Evolutionary conservation across 169 alveolate genomes (phyloP), one percentile per base, ranked within the genome.

Genomic region (Cryptosporidium baileyi): DNA sequence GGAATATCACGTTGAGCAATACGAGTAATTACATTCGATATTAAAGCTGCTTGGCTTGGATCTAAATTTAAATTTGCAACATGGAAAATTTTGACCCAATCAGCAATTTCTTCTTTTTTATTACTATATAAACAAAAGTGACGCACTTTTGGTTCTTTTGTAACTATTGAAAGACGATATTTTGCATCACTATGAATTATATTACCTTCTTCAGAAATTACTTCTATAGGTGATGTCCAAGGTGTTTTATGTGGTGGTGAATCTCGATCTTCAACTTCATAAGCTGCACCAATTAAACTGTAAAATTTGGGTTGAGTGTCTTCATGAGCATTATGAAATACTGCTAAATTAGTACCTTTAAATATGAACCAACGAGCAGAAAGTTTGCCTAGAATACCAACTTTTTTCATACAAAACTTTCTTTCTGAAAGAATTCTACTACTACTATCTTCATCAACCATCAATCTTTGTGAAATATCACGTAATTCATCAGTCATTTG

Each of bases 1-100:
- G 85, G 85, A 2, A 74, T 51, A 51, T 74, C 85, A 52, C 85
- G 49, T 43, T 74, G 85, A 17, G 85, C 85, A 57, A 74, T 74
- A 26, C 85, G 52, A n/a, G 85, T 74, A 57, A 74, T 74, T 9
- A 74, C 85, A 54, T 74, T 74, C 26, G 85, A 74, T 52, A 74
- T 74, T 1, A 74, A 19, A 38, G 85, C 85, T 74, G 85, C 85
- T 22, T 74, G 85, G 57, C 40, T 74, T 74, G 67, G 85, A 41
- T 74, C 85, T 54, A 74, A 74, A 54, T 74, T 74, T 38, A 74
- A 57, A 26, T 74, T 74, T 30, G 85, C 85, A n/a, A 74, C 85
- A 28, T 74, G 85, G 40, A 74, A 74, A 41, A 74, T 51, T 57
- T 74, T 74, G 2, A 74, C 85, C 85, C 85, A 74, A 13, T 74